phyloP scores from a whole-genome alignment of 2,329 filamentous ascomycete species.

The Fonsecaea monophora region DNA sequence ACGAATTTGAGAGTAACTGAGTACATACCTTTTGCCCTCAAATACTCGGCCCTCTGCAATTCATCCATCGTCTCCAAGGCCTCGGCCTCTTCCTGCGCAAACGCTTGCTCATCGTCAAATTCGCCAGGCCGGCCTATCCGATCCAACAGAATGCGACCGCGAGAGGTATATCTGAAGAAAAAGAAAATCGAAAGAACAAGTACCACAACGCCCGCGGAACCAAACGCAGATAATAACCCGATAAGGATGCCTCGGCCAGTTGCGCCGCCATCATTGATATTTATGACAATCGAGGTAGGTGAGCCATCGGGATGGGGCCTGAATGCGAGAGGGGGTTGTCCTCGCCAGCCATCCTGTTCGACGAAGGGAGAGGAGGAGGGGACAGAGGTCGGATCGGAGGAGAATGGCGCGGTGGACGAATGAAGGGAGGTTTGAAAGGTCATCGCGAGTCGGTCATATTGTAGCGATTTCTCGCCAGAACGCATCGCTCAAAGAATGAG shows the following conservation, averaged over 20 bases:
- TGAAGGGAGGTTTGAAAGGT: conserved; percentile 34
- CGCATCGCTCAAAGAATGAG: conserved; percentile 33
- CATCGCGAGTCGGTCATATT: conserved; percentile 36
- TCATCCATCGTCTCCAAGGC: conserved; percentile 96
- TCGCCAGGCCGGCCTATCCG: conserved; percentile 91
- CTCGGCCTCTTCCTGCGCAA: conserved; percentile 90
- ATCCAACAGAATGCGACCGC: conserved; percentile 90
- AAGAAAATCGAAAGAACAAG: conserved; percentile 82
- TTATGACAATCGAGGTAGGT: conserved; percentile 43
- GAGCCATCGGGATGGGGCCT: conserved; percentile 28
- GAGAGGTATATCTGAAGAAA: conserved; percentile 88
- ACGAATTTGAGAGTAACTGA: not conserved
- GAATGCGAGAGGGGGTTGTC: conserved; percentile 19
- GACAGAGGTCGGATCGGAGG: conserved; percentile 28
- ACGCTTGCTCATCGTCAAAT: conserved; percentile 97
- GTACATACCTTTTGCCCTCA: conserved; percentile 85
- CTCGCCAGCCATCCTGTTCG: conserved; percentile 28
- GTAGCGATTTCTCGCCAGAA: conserved; percentile 33
- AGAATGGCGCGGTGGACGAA: conserved; percentile 26
- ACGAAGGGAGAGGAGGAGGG: conserved; percentile 21
- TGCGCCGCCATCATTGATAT: conserved; percentile 55
- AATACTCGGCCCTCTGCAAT: conserved; percentile 84
- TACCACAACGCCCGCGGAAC: conserved; percentile 83
- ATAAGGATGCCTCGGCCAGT: conserved; percentile 85
- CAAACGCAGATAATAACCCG: conserved; percentile 91